Percentiles rank a stretch among this genome's conserved stretches.
Conservation (phyloP, 2,329 filamentous ascomycete species). For the Penicillium sp. region DNA sequence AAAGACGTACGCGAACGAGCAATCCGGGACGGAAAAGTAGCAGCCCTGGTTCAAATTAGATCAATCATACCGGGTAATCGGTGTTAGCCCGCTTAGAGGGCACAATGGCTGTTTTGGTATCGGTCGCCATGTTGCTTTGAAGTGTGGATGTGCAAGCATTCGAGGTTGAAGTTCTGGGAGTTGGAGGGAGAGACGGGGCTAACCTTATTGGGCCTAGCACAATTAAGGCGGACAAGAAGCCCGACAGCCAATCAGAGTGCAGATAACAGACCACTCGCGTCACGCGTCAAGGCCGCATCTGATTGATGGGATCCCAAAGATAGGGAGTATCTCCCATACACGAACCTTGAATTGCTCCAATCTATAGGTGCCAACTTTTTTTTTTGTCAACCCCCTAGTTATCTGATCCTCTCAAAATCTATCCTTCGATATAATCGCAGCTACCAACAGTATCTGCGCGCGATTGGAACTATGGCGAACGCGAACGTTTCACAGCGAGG, state of each 20-base stretch:
- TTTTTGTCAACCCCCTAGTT: background rate
- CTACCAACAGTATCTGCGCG: background rate
- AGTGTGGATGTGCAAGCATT: slow-evolving; percentile 18
- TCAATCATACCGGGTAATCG: slow-evolving; percentile 75
- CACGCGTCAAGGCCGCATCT: slow-evolving; percentile 15
- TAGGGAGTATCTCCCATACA: background rate
- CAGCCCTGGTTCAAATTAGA: background rate
- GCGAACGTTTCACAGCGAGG: slow-evolving; percentile 10
- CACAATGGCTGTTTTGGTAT: slow-evolving; percentile 51
- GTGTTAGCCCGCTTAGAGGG: slow-evolving; percentile 77
- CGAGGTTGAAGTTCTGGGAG: slow-evolving; percentile 30
- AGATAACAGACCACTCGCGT: slow-evolving; percentile 19
- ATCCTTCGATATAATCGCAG: background rate
- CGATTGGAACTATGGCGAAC: slow-evolving; percentile 1
- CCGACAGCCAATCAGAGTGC: slow-evolving; percentile 14
- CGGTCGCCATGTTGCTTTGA: slow-evolving; percentile 36
- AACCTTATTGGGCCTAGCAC: slow-evolving; percentile 18
- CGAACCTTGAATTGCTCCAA: background rate
- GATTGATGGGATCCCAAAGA: background rate
- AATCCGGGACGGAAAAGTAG: background rate
- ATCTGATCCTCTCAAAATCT: background rate
- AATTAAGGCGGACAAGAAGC: slow-evolving; percentile 11
- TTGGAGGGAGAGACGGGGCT: slow-evolving; percentile 27
- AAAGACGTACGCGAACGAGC: slow-evolving; percentile 1
- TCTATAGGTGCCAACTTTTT: background rate